Base-by-base conservation (phyloP, 2,329 filamentous ascomycete species). In the Aspergillus versicolor region DNA sequence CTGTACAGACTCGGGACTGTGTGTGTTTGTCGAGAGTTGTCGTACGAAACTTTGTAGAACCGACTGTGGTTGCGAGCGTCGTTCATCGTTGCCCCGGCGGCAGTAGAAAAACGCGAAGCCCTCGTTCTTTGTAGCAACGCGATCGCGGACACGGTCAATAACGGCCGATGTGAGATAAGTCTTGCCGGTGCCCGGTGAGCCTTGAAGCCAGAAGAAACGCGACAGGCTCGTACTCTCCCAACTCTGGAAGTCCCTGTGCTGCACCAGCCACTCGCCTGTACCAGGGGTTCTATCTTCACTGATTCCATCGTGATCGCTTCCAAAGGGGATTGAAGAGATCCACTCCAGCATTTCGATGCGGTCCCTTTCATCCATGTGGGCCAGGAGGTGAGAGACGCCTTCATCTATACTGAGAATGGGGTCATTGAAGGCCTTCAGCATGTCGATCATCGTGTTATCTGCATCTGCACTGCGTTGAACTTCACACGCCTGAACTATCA, bases 11-110 rank as follows among this genome's bases (percentile, higher is more conserved):
- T 59, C 42, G 3, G 59, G 43, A 8, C 61, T 49, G 5, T 52
- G 48, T 5, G 52, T 54, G 3, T 60, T 54, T 11, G 65, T 65
- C 2, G 72, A 70, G 0, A 75, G 60, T 40, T 74, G 68, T 21
- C 67, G 66, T 1, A 70, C 60, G 47, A 68, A 64, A 52, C 68
- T 71, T 43, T 62, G 67, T 3, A 76, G 59, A n/a, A 75, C 63
- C 2, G 61, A 62, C 2, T 66, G 52, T 6, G 73, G 65, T 13
- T 73, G 54, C 40, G 62, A 58, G 8, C 68, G 66, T 58, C 48
- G 4, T 22, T 44, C 42, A 4, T 54, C 52, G 12, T 30, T 30
- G 27, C 7, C 11, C 5, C 34, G 38, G 22, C 30, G 15, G 17
- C 52, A 54, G 37, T 54, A 54, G 9, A 54, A 54, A 15, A 48